Base-by-base conservation (phyloP, 495 filamentous ascomycete genomes). In the Platismatia glauca region DNA sequence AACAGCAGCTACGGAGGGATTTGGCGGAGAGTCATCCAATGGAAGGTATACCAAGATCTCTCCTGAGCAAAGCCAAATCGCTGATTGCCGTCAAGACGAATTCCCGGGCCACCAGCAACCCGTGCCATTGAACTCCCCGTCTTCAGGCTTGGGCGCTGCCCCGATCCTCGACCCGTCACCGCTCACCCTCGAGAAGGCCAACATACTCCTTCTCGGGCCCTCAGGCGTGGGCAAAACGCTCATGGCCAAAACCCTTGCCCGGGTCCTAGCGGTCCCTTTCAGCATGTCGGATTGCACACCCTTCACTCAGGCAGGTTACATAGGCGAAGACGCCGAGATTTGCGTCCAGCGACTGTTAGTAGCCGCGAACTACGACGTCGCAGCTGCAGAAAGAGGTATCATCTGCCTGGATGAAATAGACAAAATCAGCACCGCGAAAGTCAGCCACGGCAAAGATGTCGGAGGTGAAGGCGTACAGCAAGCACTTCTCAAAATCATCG, bases 211-310 rank as follows among this genome's bases (percentile, higher is more conserved):
- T 60, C 82, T 98, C 8, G 94, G 94, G 0, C 95, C 94, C 0
- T 95, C 95, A 0, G 94, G 95, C 6, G 94, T 97, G 7, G 94
- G 94, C 0, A 98, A 98, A 74, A 98, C 95, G 0, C 83, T 97
- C 43, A 97, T 98, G 81, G 84, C 89, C 35, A 90, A 93, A 77
- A 90, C 87, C 0, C 77, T 93, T 22, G 89, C 89, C 16, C 77
- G 84, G 34, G 82, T 90, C 5, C 76, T 98, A 27, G 91, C 94
- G 58, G 94, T 97, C 2, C 95, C 94, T 1, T 97, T 98, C 71
- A 93, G 89, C 64, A 97, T 97, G 73, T 94, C 91, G 62, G 95
- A 98, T 71, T 97, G 95, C 74, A 97, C 95, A 18, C 87, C 94
- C 6, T 93, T 98, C 66, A 98, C 94, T 3, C 91, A 96, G 77